These are phyloP conservation scores for Aegilops speltoides DNA, from an alignment of 176 grass and related monocot species.

Conservation along the genomic window DNA sequence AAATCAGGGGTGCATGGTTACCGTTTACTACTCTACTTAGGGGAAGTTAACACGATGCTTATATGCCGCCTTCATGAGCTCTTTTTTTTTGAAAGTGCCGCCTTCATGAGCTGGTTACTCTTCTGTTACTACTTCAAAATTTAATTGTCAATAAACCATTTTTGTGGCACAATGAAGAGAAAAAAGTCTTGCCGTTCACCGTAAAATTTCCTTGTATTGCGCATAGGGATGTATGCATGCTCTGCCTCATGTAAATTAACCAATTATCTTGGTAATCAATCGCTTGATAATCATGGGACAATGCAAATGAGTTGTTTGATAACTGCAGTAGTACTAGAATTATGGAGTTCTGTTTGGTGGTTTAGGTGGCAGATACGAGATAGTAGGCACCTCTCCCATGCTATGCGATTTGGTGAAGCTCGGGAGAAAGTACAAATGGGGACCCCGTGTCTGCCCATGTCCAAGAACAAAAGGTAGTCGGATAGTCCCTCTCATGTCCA, in stretches of 20 bases:
- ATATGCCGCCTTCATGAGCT: background rate
- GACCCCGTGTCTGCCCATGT: background rate
- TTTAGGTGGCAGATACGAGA: slow-evolving; percentile 49
- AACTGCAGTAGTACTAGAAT: background rate
- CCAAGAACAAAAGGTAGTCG: background rate
- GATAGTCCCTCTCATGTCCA: background rate
- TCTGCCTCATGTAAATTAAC: background rate
- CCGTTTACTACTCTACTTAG: background rate
- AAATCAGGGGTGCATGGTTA: slow-evolving; percentile 12
- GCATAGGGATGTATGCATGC: background rate
- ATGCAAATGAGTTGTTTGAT: background rate
- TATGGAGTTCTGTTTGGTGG: slow-evolving; percentile 29
- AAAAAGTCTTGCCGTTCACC: background rate
- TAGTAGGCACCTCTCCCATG: background rate
- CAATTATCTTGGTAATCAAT: background rate
- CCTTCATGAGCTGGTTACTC: background rate
- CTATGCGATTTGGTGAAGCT: slow-evolving; percentile 37
- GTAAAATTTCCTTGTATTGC: background rate
- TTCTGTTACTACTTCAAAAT: background rate
- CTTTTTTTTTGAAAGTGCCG: background rate
- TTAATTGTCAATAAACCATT: slow-evolving; percentile 34
- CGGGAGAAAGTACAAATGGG: slow-evolving; percentile 41
- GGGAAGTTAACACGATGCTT: background rate
- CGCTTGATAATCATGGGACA: background rate
- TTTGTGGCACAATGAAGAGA: background rate